A percentile compares a stretch with the other conserved stretches of the same genome.
Conservation (phyloP, 768 basidiomycete genomes). For the Udeniomyces megalosporus region DNA sequence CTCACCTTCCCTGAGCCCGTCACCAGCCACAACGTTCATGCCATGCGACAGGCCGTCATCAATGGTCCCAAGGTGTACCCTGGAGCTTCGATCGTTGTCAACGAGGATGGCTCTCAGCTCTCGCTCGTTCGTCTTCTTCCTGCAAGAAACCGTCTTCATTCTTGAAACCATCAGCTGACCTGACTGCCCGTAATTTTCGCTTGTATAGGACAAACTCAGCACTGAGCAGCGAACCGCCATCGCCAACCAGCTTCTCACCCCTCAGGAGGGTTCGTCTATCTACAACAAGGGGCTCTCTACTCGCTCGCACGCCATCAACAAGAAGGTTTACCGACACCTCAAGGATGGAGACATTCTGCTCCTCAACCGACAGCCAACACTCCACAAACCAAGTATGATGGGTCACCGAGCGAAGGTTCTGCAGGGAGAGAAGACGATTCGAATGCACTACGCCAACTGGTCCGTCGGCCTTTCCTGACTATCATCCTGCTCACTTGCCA, state of each 20-base stretch:
- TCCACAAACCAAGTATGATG: constrained; percentile 99
- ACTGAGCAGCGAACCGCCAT: constrained; percentile 84
- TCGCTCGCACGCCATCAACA: constrained; percentile 65
- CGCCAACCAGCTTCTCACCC: constrained; percentile 86
- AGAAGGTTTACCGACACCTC: constrained; percentile 93
- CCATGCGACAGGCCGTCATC: constrained; percentile 75
- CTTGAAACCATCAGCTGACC: not conserved
- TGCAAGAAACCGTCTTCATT: no score
- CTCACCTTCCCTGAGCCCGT: constrained; percentile 96
- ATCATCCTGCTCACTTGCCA: not conserved
- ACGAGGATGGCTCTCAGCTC: constrained; percentile 78
- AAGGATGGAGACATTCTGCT: constrained; percentile 89
- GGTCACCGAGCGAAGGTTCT: constrained; percentile 81
- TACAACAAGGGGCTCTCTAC: constrained; percentile 43
- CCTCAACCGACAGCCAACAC: constrained; percentile 90
- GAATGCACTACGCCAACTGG: constrained; percentile 99
- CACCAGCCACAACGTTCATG: constrained; percentile 73
- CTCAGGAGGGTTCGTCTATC: constrained; percentile 48
- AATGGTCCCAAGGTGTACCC: constrained; percentile 77
- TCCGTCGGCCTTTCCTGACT: constrained; percentile 25
- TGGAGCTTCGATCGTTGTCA: constrained; percentile 85
- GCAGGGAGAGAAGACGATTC: constrained; percentile 92
- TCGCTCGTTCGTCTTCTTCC: constrained; percentile 44
- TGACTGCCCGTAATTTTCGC: not conserved
- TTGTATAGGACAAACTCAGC: constrained; percentile 56